phyloP scores from a whole-genome alignment of 108 stramenopile species.

The Nitzschia sp. region DNA sequence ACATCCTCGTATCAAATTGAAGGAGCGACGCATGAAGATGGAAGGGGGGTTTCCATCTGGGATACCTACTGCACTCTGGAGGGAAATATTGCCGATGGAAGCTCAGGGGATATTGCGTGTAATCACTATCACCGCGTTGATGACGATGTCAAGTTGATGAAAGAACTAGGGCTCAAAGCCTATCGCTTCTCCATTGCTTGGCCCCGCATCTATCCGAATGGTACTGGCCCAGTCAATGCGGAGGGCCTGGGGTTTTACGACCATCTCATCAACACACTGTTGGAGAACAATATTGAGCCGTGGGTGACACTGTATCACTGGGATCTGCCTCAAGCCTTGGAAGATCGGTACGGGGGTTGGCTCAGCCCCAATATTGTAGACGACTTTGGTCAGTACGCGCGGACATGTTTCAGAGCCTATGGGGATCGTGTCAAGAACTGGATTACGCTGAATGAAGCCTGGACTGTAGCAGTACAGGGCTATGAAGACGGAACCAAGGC shows the following conservation, averaged over 20 bases:
- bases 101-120: slow-evolving; percentile 82
- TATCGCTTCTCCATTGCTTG: slow-evolving; percentile 94
- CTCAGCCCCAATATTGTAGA: slow-evolving; percentile 49
- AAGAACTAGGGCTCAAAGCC: slow-evolving; percentile 77
- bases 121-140: slow-evolving; percentile 90
- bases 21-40: slow-evolving; percentile 79
- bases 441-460: slow-evolving; percentile 94
- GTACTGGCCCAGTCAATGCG: slow-evolving; percentile 59
- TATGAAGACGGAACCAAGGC: slow-evolving; percentile 88
- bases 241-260: slow-evolving; percentile 90
- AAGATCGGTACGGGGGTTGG: slow-evolving; percentile 87
- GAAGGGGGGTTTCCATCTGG: slow-evolving; percentile 90
- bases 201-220: slow-evolving; percentile 87
- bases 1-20: slow-evolving; percentile 93
- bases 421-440: slow-evolving; percentile 92
- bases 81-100: slow-evolving; percentile 61
- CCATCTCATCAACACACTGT: slow-evolving; percentile 79
- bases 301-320: slow-evolving; percentile 94
- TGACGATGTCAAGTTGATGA: slow-evolving; percentile 84
- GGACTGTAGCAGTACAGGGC: slow-evolving; percentile 85
- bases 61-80: slow-evolving; percentile 70
- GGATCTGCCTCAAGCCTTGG: slow-evolving; percentile 90
- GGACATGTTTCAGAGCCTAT: slow-evolving; percentile 84
- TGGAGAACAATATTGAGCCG: slow-evolving; percentile 81
- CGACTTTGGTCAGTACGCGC: slow-evolving; percentile 88